phyloP scores from a whole-genome alignment of 345 rosid genomes.

The Punica granatum region DNA sequence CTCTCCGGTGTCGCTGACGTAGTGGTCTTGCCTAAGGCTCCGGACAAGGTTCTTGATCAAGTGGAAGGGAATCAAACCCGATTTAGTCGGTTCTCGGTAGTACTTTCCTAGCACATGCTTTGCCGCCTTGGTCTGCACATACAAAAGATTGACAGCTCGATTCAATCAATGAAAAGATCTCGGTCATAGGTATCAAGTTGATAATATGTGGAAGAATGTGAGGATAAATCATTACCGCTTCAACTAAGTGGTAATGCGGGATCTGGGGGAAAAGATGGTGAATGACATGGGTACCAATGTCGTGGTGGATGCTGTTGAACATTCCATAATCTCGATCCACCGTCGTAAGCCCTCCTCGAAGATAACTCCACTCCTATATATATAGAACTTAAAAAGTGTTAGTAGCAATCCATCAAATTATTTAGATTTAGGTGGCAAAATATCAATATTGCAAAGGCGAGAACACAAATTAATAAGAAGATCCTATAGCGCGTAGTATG shows the following conservation, averaged over 20 bases:
- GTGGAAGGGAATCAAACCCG: slow-evolving; percentile 65
- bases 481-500: no score
- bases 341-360: slow-evolving; percentile 87
- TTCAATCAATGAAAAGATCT: background rate
- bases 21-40: slow-evolving; percentile 64
- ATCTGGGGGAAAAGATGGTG: slow-evolving; percentile 96
- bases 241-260: slow-evolving; percentile 77
- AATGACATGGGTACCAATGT: slow-evolving; percentile 87
- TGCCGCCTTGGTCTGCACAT: slow-evolving; percentile 43
- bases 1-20: slow-evolving; percentile 67
- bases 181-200: no score
- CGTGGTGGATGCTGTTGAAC: slow-evolving; percentile 78
- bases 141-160: background rate
- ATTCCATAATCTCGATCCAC: slow-evolving; percentile 75
- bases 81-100: slow-evolving; percentile 68
- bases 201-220: no score
- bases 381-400: no score
- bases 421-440: no score
- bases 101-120: slow-evolving; percentile 73
- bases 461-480: no score
- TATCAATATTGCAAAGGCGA: no score
- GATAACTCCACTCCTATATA: slow-evolving; percentile 72
- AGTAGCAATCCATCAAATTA: background rate
- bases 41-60: slow-evolving; percentile 41
- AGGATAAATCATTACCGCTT: slow-evolving; percentile 26